Conservation (phyloP, 805 yeast genomes). For the Candida hungchunana region DNA sequence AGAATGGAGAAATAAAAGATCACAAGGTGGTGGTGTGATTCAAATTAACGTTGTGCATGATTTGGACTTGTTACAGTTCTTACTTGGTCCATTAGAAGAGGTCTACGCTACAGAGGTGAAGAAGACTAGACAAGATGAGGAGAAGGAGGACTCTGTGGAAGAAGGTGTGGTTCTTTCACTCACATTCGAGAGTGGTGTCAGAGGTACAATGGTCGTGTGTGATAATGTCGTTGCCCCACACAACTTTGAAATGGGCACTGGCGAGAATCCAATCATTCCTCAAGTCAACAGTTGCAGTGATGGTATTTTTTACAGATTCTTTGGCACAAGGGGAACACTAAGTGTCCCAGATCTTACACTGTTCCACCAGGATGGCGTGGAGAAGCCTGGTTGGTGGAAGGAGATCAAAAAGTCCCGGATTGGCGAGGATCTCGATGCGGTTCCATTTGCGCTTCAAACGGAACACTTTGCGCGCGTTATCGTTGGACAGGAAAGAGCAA, state of each 20-base stretch:
- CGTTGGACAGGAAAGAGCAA: conserved; percentile 10
- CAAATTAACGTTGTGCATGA: conserved; percentile 20
- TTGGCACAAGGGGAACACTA: conserved; percentile 16
- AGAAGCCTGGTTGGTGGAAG: conserved; percentile 19
- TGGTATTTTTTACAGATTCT: conserved; percentile 19
- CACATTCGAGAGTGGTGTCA: conserved; percentile 14
- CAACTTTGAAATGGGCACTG: conserved; percentile 23
- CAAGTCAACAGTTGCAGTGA: conserved; percentile 7
- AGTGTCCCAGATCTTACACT: conserved; percentile 16
- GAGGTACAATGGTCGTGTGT: conserved; percentile 17
- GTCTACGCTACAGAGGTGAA: conserved; percentile 17
- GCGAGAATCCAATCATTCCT: conserved; percentile 21
- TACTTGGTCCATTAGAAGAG: conserved; percentile 16
- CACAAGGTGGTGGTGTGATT: conserved; percentile 19
- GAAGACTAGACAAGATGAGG: conserved; percentile 10
- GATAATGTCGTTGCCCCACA: conserved; percentile 19
- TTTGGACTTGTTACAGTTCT: conserved; percentile 16
- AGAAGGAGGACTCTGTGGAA: conserved; percentile 13
- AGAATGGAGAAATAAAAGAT: conserved; percentile 16
- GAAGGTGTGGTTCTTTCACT: conserved; percentile 18
- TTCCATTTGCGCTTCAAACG: conserved; percentile 17
- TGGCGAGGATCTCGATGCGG: conserved; percentile 5
- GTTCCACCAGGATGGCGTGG: conserved; percentile 13
- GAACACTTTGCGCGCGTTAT: conserved; percentile 17
- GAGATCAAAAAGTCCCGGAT: conserved; percentile 5